phyloP scores from a whole-genome alignment of 176 grass and related monocot species.

The Rhipidocladum racemiflorum region DNA sequence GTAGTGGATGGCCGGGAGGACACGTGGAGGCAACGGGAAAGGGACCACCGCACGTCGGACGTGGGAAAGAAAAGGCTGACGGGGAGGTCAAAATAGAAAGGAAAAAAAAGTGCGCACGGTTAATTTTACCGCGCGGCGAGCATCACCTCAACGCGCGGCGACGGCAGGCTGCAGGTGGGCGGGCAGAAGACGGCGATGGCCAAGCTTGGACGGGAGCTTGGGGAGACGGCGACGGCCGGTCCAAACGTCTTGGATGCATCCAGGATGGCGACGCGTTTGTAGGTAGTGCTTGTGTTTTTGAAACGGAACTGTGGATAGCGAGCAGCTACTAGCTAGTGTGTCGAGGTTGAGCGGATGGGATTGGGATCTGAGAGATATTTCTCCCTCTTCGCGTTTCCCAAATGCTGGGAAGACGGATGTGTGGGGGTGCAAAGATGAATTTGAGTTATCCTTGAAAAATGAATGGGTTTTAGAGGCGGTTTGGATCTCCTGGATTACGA shows the following conservation, averaged over 20 bases:
- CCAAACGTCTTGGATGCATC: neutral
- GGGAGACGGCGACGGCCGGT: neutral
- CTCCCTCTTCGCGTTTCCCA: neutral
- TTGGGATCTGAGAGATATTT: neutral
- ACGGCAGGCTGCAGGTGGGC: neutral
- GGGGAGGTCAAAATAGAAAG: neutral
- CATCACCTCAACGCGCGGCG: neutral
- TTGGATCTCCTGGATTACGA: neutral
- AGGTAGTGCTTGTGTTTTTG: neutral
- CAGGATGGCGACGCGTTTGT: neutral
- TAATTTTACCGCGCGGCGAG: neutral
- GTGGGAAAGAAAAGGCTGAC: neutral
- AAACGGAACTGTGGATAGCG: neutral
- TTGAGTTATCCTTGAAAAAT: neutral
- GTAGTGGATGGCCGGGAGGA: neutral
- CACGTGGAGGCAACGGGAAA: conserved; percentile 45
- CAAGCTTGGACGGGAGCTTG: neutral
- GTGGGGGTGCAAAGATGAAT: neutral
- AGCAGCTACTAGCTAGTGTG: neutral
- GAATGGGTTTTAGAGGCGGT: neutral
- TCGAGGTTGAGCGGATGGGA: neutral
- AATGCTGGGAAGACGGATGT: neutral
- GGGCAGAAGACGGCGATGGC: neutral
- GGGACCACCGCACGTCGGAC: conserved; percentile 24
- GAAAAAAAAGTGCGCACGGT: neutral